A percentile compares a stretch with the other conserved stretches of the same genome.
Evolutionary conservation across 2,329 filamentous ascomycete species (phyloP).

Genomic region (Clarireedia sp.): DNA sequence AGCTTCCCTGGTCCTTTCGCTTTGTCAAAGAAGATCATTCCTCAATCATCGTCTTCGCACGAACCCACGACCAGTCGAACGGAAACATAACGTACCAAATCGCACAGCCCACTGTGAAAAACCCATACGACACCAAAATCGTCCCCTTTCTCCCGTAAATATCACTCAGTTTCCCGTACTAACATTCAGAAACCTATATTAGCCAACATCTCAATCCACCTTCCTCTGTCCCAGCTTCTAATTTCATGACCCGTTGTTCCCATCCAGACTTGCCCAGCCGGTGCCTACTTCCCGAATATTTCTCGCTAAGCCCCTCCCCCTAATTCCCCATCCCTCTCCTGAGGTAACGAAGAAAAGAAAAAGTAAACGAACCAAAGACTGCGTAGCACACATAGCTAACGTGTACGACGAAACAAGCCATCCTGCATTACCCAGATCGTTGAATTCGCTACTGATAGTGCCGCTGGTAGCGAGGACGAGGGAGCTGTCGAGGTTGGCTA

Average conservation of each 20-base stretch:
- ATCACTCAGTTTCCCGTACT: slow-evolving; percentile 43
- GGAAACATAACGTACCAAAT: slow-evolving; percentile 34
- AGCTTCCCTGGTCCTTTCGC: not conserved
- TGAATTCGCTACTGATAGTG: slow-evolving; percentile 52
- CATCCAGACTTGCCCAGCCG: not conserved
- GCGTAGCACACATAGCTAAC: slow-evolving; percentile 43
- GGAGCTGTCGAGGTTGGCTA: slow-evolving; percentile 54
- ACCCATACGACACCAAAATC: not conserved
- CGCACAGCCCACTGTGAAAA: slow-evolving; percentile 38
- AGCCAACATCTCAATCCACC: no score
- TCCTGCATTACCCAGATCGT: slow-evolving; percentile 47
- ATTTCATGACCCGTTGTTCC: no score
- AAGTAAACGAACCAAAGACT: slow-evolving; percentile 38
- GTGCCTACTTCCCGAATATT: no score
- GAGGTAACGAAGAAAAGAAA: not conserved
- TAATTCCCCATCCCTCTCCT: not conserved
- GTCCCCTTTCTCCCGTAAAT: slow-evolving; percentile 33
- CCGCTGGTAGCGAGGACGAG: slow-evolving; percentile 58
- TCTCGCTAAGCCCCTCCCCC: not conserved
- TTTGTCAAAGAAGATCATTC: not conserved
- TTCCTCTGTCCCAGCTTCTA: no score
- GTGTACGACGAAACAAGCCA: slow-evolving; percentile 48
- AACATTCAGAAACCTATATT: not conserved
- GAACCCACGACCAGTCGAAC: not conserved
- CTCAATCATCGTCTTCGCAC: not conserved